Base-by-base conservation (phyloP, 73 alveolate species). In the Diophrys sp. region DNA sequence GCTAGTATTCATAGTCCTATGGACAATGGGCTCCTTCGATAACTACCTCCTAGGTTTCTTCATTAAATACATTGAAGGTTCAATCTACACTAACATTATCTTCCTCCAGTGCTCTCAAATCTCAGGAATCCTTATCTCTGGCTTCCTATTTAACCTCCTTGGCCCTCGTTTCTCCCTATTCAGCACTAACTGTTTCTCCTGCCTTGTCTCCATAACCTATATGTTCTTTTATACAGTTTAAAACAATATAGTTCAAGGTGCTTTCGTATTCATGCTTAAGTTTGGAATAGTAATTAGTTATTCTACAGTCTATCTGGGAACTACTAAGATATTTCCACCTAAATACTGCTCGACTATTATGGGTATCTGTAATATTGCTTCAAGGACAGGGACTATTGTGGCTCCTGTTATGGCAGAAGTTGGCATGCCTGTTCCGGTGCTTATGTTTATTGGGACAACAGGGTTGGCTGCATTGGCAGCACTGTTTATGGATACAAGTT, bases 361-460 rank as follows among this genome's bases (percentile, higher is more conserved):
- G 24, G 90, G 90, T 24, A 29, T 82, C 23, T 55, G 72, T 8
- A 82, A 82, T 67, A 27, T 82, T 27, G 26, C 74, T 0, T 68
- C 84, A 23, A 71, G 77, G 23, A 5, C 56, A 54, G 30, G 29
- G 33, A 73, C 90, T 25, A 82, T 82, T 32, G 62, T 56, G 1
- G 79, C 90, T 26, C 90, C 90, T 34, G n/a, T 82, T 29, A 25
- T 32, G 1, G 90, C 90, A 2, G 90, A 82, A 57, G 68, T 75
- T 5, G n/a, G 31, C 1, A 78, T 72, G 29, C 90, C 90, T 0
- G 54, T 55, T 18, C 90, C 90, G 18, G 32, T 82, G 30, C 57
- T 62, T 62, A 14, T 62, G n/a, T 25, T 62, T 62, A 18, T 18
- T 44, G 62, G 5, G 62, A 44, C 62, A 44, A 44, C 62, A 44